Evolutionary conservation across 371 early-diverging fungal genomes (phyloP).

Genomic region (Apophysomyces elegans): DNA sequence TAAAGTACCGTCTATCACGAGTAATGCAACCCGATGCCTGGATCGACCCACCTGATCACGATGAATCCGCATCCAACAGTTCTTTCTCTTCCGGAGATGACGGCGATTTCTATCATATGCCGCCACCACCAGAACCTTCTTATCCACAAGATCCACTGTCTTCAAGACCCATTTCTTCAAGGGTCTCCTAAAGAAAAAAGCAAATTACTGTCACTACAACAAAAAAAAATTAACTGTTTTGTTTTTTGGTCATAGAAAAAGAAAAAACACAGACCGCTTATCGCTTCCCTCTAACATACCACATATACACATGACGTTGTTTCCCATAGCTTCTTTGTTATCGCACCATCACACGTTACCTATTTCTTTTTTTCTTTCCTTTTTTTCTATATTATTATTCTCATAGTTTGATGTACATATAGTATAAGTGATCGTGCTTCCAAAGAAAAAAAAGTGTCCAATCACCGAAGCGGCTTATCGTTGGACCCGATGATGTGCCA

Average conservation of each 20-base stretch:
- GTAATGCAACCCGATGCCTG: slow-evolving; percentile 53
- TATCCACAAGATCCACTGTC: background rate
- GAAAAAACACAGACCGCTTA: background rate
- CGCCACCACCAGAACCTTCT: slow-evolving; percentile 1
- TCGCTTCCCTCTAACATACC: background rate
- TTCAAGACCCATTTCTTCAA: slow-evolving; percentile 14
- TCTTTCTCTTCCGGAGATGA: slow-evolving; percentile 6
- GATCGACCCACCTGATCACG: slow-evolving; percentile 33
- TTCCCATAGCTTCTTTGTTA: background rate
- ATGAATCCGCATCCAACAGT: slow-evolving; percentile 12
- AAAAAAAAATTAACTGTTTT: background rate
- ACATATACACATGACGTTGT: background rate
- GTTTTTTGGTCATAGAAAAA: slow-evolving; percentile 1
- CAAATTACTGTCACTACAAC: too few species aligned
- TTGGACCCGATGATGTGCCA: background rate
- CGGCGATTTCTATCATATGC: slow-evolving; percentile 11
- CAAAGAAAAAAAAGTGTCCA: background rate
- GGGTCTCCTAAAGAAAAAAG: slow-evolving; percentile 14
- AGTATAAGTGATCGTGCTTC: slow-evolving; percentile 1
- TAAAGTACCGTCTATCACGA: slow-evolving; percentile 53
- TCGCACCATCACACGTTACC: slow-evolving; percentile 12
- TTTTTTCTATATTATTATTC: background rate
- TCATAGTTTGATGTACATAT: slow-evolving; percentile 5
- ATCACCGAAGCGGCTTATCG: background rate
- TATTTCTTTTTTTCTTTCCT: background rate